Percentiles rank a stretch among this genome's conserved stretches.
Conservation (phyloP, 306 rosid genomes). For the Citrullus amarus region DNA sequence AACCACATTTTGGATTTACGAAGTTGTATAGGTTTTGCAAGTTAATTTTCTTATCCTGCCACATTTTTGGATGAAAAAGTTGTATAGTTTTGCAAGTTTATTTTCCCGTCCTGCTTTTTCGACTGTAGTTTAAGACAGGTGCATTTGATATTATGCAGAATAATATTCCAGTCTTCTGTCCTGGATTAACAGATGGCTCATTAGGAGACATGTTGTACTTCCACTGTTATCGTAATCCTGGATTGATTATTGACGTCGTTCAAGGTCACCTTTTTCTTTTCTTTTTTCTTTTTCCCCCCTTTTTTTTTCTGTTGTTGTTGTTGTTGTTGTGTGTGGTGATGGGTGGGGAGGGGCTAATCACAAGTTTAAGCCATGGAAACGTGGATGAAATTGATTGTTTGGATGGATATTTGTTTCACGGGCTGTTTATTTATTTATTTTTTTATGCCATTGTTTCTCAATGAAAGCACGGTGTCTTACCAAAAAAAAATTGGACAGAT, state of each 20-base stretch:
- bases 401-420: not conserved
- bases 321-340: too few species aligned
- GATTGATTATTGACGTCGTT: slow-evolving; percentile 62
- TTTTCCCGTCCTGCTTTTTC: not conserved
- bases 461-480: not conserved
- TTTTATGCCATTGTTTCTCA: too few species aligned
- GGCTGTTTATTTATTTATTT: not conserved
- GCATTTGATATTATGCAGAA: slow-evolving; percentile 36
- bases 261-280: slow-evolving; percentile 34
- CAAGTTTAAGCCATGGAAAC: too few species aligned
- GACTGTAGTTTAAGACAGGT: not conserved
- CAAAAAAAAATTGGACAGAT: slow-evolving; percentile 30
- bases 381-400: too few species aligned
- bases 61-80: not conserved
- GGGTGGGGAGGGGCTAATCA: too few species aligned
- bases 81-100: not conserved
- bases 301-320: too few species aligned
- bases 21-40: not conserved
- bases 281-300: too few species aligned
- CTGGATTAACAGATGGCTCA: slow-evolving; percentile 92
- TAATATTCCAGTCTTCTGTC: slow-evolving; percentile 82
- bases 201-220: slow-evolving; percentile 93
- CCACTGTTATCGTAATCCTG: slow-evolving; percentile 75
- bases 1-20: not conserved
- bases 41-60: not conserved